A percentile compares a stretch with the other conserved stretches of the same genome.
Conservation (phyloP, 2,329 filamentous ascomycete species). For the Ophiostoma quercus region DNA sequence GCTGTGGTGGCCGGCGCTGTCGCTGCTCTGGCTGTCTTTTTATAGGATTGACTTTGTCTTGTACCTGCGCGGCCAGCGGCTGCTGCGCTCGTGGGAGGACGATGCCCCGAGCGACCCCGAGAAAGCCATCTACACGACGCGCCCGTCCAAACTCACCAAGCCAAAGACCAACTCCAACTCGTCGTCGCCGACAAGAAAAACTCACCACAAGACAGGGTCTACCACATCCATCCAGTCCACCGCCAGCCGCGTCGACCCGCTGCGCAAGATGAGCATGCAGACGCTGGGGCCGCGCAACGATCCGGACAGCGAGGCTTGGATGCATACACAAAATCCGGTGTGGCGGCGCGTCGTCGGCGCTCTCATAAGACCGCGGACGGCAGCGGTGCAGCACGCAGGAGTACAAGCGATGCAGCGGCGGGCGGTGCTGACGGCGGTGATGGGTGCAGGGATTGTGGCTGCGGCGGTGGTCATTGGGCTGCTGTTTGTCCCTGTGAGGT, state of each 20-base stretch:
- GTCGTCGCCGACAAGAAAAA: too few species aligned
- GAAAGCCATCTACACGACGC: slow-evolving; percentile 9
- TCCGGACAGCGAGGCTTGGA: slow-evolving; percentile 31
- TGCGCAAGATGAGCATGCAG: slow-evolving; percentile 33
- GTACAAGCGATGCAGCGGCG: slow-evolving; percentile 36
- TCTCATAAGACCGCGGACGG: slow-evolving; percentile 25
- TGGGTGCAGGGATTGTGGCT: slow-evolving; percentile 35
- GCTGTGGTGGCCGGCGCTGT: slow-evolving; percentile 37
- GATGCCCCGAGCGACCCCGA: slow-evolving; percentile 21
- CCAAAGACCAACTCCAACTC: slow-evolving; percentile 18
- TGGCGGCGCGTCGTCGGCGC: background rate
- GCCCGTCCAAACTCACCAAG: background rate
- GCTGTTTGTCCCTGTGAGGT: background rate
- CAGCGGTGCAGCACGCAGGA: slow-evolving; percentile 33
- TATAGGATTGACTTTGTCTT: slow-evolving; percentile 38
- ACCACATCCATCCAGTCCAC: background rate
- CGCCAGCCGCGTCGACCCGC: slow-evolving; percentile 27
- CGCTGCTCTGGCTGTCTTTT: slow-evolving; percentile 35
- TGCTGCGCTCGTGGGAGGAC: slow-evolving; percentile 39
- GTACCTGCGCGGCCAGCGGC: slow-evolving; percentile 33
- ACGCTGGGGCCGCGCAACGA: slow-evolving; percentile 36
- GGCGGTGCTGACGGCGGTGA: slow-evolving; percentile 34
- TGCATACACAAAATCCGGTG: slow-evolving; percentile 29
- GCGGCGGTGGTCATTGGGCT: slow-evolving; percentile 26
- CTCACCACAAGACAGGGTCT: background rate